Conservation (phyloP, 2,329 filamentous ascomycete genomes). For the Fusarium floridanum region DNA sequence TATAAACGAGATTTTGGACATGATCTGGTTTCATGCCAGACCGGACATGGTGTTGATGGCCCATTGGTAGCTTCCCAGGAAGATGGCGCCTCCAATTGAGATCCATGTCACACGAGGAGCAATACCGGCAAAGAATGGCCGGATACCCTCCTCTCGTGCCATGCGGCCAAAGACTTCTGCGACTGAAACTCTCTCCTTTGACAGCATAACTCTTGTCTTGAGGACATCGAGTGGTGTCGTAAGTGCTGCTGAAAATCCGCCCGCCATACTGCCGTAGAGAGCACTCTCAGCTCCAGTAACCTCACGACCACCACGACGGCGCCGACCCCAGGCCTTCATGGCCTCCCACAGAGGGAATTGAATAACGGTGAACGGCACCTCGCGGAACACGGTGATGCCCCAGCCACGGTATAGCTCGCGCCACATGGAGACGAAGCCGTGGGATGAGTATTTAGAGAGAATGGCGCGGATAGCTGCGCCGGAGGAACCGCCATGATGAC, state of each 20-base stretch:
- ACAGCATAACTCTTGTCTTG: constrained; percentile 97
- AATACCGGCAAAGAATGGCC: constrained; percentile 80
- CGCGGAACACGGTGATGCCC: constrained; percentile 91
- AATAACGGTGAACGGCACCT: constrained; percentile 97
- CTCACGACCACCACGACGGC: constrained; percentile 55
- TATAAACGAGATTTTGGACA: constrained; percentile 8
- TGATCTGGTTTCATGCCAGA: constrained; percentile 18
- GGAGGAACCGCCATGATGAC: constrained; percentile 80
- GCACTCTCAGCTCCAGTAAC: constrained; percentile 84
- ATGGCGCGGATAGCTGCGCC: constrained; percentile 78
- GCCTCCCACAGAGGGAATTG: constrained; percentile 98
- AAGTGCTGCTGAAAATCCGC: constrained; percentile 85
- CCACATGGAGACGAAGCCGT: constrained; percentile 73
- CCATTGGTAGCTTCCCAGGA: constrained; percentile 94
- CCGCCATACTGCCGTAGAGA: constrained; percentile 84
- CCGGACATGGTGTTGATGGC: constrained; percentile 77
- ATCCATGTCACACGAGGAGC: constrained; percentile 95
- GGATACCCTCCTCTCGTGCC: constrained; percentile 71
- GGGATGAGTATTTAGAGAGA: constrained; percentile 59
- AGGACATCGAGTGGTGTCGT: constrained; percentile 96
- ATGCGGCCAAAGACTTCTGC: constrained; percentile 73
- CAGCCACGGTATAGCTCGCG: constrained; percentile 92
- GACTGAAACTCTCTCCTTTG: constrained; percentile 73
- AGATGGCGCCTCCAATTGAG: constrained; percentile 92
- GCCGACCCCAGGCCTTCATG: constrained; percentile 79